Evolutionary conservation across 192 early-diverging fungal genomes (phyloP).

Genomic region (Coemansia sp.): DNA sequence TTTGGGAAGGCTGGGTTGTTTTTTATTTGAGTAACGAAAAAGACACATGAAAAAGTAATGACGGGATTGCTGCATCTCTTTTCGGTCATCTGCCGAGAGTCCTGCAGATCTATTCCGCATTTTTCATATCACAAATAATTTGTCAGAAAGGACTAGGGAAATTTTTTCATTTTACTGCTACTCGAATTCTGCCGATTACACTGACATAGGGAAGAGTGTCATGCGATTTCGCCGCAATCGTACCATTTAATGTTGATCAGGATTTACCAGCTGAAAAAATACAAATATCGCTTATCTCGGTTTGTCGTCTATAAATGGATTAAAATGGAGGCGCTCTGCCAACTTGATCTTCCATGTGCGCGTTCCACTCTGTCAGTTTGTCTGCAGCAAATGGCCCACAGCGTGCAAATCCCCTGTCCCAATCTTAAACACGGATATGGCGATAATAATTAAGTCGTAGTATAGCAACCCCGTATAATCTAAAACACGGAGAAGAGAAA

Average conservation of each 20-base stretch:
- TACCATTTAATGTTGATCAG: neutral
- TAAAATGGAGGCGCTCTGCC: neutral
- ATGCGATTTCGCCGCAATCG: neutral
- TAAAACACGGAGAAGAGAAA: too few relatives aligned
- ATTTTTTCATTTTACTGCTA: neutral
- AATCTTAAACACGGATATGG: neutral
- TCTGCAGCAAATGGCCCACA: neutral
- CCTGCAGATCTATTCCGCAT: constrained; percentile 6
- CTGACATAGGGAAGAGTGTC: neutral
- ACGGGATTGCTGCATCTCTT: neutral
- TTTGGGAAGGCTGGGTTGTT: neutral
- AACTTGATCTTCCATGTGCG: neutral
- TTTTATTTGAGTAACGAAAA: neutral
- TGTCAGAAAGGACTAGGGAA: neutral
- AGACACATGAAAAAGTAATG: neutral
- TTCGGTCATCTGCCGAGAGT: neutral
- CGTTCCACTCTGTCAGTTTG: neutral
- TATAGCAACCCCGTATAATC: too few relatives aligned
- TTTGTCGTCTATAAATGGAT: constrained; percentile 2
- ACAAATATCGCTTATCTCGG: neutral
- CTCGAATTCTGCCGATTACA: constrained; percentile 9
- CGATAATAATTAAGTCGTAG: too few relatives aligned
- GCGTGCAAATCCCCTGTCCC: neutral
- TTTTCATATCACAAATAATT: neutral
- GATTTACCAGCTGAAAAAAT: neutral